Conservation (phyloP, 192 early-diverging fungal genomes). For the Backusella tuberculispora region DNA sequence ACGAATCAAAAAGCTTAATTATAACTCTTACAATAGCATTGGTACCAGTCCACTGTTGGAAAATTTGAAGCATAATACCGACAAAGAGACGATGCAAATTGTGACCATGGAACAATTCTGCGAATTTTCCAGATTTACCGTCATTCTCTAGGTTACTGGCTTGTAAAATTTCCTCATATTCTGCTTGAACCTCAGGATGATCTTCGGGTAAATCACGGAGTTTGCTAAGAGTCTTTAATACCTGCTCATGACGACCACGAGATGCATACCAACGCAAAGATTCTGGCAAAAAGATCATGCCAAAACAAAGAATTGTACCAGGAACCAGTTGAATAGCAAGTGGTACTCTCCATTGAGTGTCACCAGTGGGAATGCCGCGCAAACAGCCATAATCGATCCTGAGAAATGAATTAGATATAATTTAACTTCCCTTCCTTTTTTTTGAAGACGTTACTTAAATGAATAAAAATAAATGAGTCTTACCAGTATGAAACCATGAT, state of each 20-base stretch:
- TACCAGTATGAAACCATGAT: conserved; percentile 66
- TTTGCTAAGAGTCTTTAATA: conserved; percentile 43
- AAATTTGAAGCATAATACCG: conserved; percentile 66
- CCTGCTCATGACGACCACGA: conserved; percentile 51
- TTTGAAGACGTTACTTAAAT: not conserved
- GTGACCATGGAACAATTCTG: conserved; percentile 58
- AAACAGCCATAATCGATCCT: conserved; percentile 37
- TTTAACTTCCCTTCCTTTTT: not conserved
- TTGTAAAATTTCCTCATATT: conserved; percentile 58
- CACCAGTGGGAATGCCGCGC: not conserved
- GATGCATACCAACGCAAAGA: conserved; percentile 62
- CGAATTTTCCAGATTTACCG: conserved; percentile 57
- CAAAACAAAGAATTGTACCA: conserved; percentile 34
- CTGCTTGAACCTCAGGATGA: conserved; percentile 45
- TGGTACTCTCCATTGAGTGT: conserved; percentile 27
- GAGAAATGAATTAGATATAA: not conserved
- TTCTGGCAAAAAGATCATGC: conserved; percentile 24
- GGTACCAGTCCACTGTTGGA: conserved; percentile 51
- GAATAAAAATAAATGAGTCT: not conserved
- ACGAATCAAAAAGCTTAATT: not conserved
- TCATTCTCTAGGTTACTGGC: conserved; percentile 53
- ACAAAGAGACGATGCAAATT: conserved; percentile 64
- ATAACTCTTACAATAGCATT: conserved; percentile 22
- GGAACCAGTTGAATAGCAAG: conserved; percentile 72
- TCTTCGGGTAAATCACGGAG: conserved; percentile 45